Evolutionary conservation across 2,329 filamentous ascomycete genomes (phyloP).

Genomic region (Phialophora macrospora): DNA sequence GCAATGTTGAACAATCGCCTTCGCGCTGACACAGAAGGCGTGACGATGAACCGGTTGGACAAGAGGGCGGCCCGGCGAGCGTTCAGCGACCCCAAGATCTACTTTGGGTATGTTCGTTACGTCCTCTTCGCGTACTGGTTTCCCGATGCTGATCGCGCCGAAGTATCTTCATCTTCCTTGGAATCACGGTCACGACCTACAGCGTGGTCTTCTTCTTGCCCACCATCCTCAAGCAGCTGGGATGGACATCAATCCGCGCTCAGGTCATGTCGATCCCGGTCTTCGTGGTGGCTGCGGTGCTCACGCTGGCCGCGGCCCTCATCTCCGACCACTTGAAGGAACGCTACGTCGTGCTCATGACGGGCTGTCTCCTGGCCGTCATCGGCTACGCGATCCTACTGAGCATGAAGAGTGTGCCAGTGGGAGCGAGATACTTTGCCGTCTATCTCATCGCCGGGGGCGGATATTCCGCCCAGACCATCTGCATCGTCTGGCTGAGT

Average conservation of each 20-base stretch:
- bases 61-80: constrained; percentile 38
- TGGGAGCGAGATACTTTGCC: constrained; percentile 40
- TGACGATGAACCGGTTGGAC: constrained; percentile 40
- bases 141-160: constrained; percentile 23
- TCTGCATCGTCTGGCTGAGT: constrained; percentile 38
- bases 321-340: constrained; percentile 41
- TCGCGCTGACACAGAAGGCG: constrained; percentile 36
- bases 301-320: constrained; percentile 40
- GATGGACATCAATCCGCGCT: constrained; percentile 42
- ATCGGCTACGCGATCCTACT: constrained; percentile 45
- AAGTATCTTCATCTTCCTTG: constrained; percentile 41
- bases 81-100: constrained; percentile 44
- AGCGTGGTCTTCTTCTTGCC: constrained; percentile 44
- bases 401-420: constrained; percentile 32
- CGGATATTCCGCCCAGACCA: constrained; percentile 42
- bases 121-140: no score
- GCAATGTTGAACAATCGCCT: constrained; percentile 46
- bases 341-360: constrained; percentile 44
- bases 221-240: constrained; percentile 44
- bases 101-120: constrained; percentile 38
- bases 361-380: constrained; percentile 42
- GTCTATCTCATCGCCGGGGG: constrained; percentile 40
- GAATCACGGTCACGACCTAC: constrained; percentile 43
- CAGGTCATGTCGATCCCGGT: constrained; percentile 47
- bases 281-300: constrained; percentile 41